Conservation (phyloP, 1,284 basidiomycete species). For the Thecaphora thlaspeos region DNA sequence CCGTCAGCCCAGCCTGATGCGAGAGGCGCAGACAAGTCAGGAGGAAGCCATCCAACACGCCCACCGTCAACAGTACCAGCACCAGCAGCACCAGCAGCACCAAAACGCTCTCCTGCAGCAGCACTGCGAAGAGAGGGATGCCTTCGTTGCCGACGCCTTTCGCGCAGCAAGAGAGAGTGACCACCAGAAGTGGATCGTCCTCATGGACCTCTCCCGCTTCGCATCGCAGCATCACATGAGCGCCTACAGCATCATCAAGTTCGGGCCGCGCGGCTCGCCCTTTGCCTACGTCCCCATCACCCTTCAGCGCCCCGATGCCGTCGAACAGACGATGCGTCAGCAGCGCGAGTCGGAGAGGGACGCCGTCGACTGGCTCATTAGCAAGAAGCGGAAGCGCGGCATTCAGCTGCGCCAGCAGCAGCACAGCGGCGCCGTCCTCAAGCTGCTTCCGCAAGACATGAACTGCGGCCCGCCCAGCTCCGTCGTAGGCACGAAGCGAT, state of each 20-base stretch:
- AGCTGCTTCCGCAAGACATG: slow-evolving; percentile 9
- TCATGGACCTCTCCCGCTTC: slow-evolving; percentile 46
- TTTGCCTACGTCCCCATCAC: slow-evolving; percentile 53
- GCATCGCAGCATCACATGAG: slow-evolving; percentile 56
- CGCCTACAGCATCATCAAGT: slow-evolving; percentile 49
- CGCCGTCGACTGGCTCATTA: slow-evolving; percentile 29
- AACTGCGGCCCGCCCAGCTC: neutral
- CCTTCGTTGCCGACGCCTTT: slow-evolving; percentile 36
- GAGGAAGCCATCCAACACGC: too few relatives aligned
- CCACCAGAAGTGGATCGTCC: slow-evolving; percentile 44
- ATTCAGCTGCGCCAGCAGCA: neutral
- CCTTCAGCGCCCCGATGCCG: slow-evolving; percentile 44
- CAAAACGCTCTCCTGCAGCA: too few relatives aligned
- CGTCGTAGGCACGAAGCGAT: slow-evolving; percentile 17
- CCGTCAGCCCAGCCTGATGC: slow-evolving; percentile 25
- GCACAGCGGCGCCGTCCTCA: too few relatives aligned
- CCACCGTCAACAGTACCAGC: too few relatives aligned
- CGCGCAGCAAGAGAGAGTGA: slow-evolving; percentile 26
- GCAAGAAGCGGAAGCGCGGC: slow-evolving; percentile 10
- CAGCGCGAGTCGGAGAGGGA: slow-evolving; percentile 38
- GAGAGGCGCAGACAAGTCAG: slow-evolving; percentile 8
- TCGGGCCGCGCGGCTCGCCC: slow-evolving; percentile 44
- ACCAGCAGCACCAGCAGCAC: too few relatives aligned
- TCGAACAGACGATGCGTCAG: slow-evolving; percentile 27
- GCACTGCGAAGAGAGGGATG: slow-evolving; percentile 28